Conservation (phyloP, 2,329 filamentous ascomycete genomes). For the Ascochyta viciae-villosae region DNA sequence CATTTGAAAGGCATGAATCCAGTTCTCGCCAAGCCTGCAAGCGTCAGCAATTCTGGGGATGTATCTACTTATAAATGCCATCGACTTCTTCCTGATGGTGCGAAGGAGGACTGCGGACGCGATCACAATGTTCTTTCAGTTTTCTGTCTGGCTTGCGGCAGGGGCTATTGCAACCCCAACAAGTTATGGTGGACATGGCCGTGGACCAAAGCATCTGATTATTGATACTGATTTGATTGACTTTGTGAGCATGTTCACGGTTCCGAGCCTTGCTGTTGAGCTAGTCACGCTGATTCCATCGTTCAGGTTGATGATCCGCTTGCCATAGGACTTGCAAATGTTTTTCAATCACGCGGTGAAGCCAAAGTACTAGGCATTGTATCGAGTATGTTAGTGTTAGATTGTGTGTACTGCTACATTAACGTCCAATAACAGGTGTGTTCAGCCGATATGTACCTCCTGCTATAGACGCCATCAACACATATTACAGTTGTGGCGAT, state of each 20-base stretch:
- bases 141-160: background rate
- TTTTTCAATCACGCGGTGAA: background rate
- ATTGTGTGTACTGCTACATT: background rate
- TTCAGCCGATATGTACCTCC: slow-evolving; percentile 6
- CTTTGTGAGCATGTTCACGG: background rate
- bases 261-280: background rate
- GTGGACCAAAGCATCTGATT: background rate
- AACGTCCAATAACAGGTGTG: background rate
- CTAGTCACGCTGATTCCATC: background rate
- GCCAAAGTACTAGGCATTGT: background rate
- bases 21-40: background rate
- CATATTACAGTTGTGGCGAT: background rate
- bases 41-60: background rate
- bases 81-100: background rate
- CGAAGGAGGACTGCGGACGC: background rate
- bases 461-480: slow-evolving; percentile 7
- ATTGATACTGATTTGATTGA: slow-evolving; percentile 9
- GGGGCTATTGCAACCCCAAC: background rate
- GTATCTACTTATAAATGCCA: background rate
- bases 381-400: background rate
- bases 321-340: slow-evolving; percentile 5
- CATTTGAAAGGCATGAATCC: background rate
- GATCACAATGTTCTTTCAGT: background rate
- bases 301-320: slow-evolving; percentile 3
- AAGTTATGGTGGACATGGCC: background rate